These are phyloP conservation scores for Bolboschoenoplectus hybrid DNA, from an alignment of 202 grass and related monocot genomes.

Conservation along the genomic window DNA sequence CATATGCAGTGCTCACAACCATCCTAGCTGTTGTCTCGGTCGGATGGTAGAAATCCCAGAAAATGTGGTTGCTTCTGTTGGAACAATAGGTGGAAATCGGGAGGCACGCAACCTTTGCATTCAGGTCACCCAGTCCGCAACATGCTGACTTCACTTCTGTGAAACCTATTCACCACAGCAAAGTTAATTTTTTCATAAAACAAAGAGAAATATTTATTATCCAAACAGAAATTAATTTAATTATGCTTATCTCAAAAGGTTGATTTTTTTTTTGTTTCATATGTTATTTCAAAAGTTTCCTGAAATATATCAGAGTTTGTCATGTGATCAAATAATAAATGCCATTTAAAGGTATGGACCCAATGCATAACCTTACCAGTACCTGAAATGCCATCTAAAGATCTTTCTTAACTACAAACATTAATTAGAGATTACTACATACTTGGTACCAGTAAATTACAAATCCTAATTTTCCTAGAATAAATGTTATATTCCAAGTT, in stretches of 20 bases:
- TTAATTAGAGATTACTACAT: not conserved
- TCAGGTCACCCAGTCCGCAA: conserved; percentile 54
- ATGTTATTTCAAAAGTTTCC: not conserved
- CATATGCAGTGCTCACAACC: conserved; percentile 34
- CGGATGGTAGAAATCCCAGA: conserved; percentile 61
- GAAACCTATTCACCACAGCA: conserved; percentile 37
- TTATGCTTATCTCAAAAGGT: not conserved
- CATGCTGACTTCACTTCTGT: conserved; percentile 54
- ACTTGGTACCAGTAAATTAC: conserved; percentile 11
- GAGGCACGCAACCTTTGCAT: conserved; percentile 46
- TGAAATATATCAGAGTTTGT: not conserved
- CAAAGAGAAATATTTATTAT: not conserved
- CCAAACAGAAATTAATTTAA: not conserved
- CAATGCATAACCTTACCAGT: not conserved
- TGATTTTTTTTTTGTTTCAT: not conserved
- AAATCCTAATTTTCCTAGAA: not conserved
- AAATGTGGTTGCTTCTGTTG: conserved; percentile 43
- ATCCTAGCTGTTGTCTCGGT: conserved; percentile 45
- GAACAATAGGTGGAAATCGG: conserved; percentile 48
- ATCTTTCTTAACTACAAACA: not conserved
- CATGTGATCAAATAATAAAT: not conserved
- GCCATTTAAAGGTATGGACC: not conserved
- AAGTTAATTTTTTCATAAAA: not conserved
- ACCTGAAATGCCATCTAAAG: not conserved
- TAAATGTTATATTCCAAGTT: not conserved